Evolutionary conservation across 495 filamentous ascomycete species (phyloP), one percentile per base, ranked within the genome.

Genomic region (Penicillium subrubescens): DNA sequence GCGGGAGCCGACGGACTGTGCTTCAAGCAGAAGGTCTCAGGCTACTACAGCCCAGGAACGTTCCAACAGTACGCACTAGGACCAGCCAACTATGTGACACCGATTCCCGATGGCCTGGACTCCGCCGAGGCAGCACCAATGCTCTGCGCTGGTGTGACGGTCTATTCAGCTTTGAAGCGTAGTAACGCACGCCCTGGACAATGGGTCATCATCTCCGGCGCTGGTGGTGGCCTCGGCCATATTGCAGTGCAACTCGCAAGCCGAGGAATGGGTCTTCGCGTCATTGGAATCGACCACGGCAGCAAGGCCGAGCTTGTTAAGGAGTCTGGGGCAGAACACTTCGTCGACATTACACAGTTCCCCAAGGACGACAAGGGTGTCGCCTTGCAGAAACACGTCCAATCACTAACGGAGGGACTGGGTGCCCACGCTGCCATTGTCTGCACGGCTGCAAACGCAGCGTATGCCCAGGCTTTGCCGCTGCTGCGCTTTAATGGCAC

Each of bases 1-100:
- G 79, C 80, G 8, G 84, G 86, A n/a, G 67, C 78, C 19, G 89
- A 91, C 57, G 87, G 80, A 1, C 63, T 83, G 33, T 89, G 87
- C 78, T 82, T 83, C 66, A 84, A 85, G 57, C 77, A 80, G 53
- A 87, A 85, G 67, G 68, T 88, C 43, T 80, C 77, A n/a, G 79
- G 82, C 25, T 85, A 83, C 73, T 83, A 84, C 64, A 78, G 79
- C 31, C 88, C 88, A 0, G 89, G 89, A 35, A 92, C 88, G 27
- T 92, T 92, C 74, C 88, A 90, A 72, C 86, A 91, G 73, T 92
- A 90, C 68, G 83, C 84, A n/a, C 61, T 89, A 2, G 84, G 82
- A 0, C 85, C 87, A 7, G 87, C 87, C 5, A 83, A 83, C 71
- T 88, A 91, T 67, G 88, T 91, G 23, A 90, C 88, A 2, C 87